A percentile compares a stretch with the other conserved stretches of the same genome.
Evolutionary conservation across 768 basidiomycete genomes (phyloP).

Genomic region (Nidularia pulvinata): DNA sequence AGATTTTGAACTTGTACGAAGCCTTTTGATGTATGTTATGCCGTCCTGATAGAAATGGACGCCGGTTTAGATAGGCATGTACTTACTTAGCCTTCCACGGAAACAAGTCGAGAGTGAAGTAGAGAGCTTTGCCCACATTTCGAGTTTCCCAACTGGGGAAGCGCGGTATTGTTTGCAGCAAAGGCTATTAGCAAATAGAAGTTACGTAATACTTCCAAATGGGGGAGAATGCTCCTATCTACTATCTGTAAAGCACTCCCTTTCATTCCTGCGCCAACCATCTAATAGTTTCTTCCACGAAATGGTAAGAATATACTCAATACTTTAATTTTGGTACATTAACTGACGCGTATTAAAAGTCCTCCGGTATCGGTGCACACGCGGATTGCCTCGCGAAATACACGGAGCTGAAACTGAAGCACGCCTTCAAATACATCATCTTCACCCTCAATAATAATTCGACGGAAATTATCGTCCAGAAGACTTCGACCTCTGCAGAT

Average conservation of each 20-base stretch:
- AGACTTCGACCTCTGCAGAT: slow-evolving; percentile 45
- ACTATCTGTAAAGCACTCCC: no score
- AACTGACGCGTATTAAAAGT: slow-evolving; percentile 17
- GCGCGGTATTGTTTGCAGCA: neutral
- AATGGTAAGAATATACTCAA: no score
- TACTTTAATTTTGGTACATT: no score
- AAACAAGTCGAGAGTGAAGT: neutral
- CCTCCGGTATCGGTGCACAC: slow-evolving; percentile 71
- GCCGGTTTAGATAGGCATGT: no score
- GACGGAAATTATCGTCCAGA: slow-evolving; percentile 80
- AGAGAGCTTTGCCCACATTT: neutral
- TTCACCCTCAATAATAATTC: slow-evolving; percentile 62
- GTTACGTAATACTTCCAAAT: neutral
- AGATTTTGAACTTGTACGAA: no score
- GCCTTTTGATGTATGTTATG: no score
- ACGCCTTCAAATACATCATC: slow-evolving; percentile 83
- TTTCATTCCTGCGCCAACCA: no score
- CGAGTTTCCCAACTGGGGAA: neutral
- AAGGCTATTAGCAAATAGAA: neutral
- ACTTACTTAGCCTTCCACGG: neutral
- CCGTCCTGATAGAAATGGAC: no score
- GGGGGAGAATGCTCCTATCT: no score
- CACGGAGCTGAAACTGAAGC: slow-evolving; percentile 75
- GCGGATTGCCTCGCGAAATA: slow-evolving; percentile 54
- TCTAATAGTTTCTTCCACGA: no score